Percentiles rank a stretch among this genome's conserved stretches.
Evolutionary conservation across 179 eudicot genomes (phyloP).

Genomic region (Silene noctiflora): DNA sequence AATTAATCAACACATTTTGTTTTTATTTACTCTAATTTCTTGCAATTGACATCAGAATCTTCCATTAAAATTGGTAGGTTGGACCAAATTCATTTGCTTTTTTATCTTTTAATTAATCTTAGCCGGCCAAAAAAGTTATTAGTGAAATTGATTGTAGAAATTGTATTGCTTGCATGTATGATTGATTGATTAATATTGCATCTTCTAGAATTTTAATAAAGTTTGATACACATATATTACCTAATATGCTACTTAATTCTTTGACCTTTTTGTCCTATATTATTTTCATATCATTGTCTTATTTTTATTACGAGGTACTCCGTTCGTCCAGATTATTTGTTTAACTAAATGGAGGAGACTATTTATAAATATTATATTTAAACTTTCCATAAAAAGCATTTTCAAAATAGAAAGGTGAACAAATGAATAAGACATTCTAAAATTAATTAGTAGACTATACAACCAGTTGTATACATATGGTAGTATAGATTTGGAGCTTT

Average conservation of each 20-base stretch:
- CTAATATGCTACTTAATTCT: constrained; percentile 27
- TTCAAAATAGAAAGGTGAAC: too few species aligned
- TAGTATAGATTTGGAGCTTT: too few species aligned
- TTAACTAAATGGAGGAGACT: too few species aligned
- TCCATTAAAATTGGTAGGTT: constrained; percentile 4
- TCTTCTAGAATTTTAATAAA: constrained; percentile 5
- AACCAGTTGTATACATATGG: too few species aligned
- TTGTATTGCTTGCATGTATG: not conserved
- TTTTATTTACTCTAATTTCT: not conserved
- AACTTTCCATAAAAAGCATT: too few species aligned
- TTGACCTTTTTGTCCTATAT: constrained; percentile 16
- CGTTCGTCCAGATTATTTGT: too few species aligned
- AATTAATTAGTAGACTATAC: too few species aligned
- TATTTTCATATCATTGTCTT: not conserved
- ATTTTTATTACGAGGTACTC: not conserved
- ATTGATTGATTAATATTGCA: constrained; percentile 11
- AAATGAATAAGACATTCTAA: too few species aligned
- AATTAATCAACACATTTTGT: not conserved
- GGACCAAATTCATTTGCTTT: constrained; percentile 17
- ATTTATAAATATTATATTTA: too few species aligned
- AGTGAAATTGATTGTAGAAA: too few species aligned
- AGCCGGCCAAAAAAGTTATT: not conserved
- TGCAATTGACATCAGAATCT: not conserved
- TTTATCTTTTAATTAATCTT: not conserved
- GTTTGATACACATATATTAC: constrained; percentile 22